Evolutionary conservation across 1,284 basidiomycete genomes (phyloP).

Genomic region (Grifola frondosa): DNA sequence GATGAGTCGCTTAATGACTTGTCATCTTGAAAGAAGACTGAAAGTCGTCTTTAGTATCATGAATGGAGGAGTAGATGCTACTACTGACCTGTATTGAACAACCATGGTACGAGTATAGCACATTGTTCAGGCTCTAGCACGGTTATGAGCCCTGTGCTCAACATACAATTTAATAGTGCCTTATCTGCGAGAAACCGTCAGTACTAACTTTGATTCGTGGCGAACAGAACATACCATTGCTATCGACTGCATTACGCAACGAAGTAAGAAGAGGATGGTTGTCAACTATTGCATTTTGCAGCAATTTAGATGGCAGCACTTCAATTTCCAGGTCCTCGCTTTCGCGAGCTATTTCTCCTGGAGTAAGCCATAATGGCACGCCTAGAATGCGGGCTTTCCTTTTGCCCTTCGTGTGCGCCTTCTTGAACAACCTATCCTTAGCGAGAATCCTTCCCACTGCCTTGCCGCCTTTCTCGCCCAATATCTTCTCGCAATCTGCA

Average conservation of each 20-base stretch:
- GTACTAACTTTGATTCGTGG: background rate
- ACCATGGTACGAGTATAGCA: conserved; percentile 23
- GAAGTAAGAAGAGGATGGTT: conserved; percentile 14
- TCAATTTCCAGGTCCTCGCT: conserved; percentile 17
- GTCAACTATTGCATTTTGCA: conserved; percentile 8
- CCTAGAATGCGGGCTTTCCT: conserved; percentile 42
- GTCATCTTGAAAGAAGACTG: conserved; percentile 12
- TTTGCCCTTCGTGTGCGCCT: conserved; percentile 31
- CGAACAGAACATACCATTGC: conserved; percentile 36
- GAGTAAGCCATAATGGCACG: conserved; percentile 21
- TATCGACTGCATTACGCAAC: conserved; percentile 35
- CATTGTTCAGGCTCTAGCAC: conserved; percentile 11
- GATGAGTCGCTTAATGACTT: conserved; percentile 1
- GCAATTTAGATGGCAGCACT: conserved; percentile 10
- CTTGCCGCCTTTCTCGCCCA: conserved; percentile 43
- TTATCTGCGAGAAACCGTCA: conserved; percentile 34
- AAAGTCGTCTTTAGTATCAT: background rate
- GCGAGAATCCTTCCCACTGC: conserved; percentile 43
- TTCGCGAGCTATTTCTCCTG: conserved; percentile 1
- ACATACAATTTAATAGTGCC: conserved; percentile 36
- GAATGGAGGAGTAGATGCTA: background rate
- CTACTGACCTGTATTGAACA: conserved; percentile 23
- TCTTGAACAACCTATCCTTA: conserved; percentile 33
- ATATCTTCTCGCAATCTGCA: conserved; percentile 37
- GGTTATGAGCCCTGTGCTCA: conserved; percentile 31